These are phyloP conservation scores for Golubevia sp. DNA, from an alignment of 1,284 basidiomycete genomes.

Conservation along the genomic window DNA sequence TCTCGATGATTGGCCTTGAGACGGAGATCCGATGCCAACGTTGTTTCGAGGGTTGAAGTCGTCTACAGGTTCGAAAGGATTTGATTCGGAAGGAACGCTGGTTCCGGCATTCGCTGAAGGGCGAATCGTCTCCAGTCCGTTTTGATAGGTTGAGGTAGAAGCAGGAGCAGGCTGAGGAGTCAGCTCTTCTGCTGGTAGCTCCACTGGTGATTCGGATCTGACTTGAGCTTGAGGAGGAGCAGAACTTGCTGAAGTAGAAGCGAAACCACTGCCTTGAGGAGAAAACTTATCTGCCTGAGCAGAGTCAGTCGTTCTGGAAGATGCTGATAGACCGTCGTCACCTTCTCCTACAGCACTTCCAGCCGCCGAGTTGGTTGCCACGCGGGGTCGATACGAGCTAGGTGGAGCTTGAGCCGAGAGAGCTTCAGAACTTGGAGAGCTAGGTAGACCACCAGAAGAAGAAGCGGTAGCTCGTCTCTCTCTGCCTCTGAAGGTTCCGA, in stretches of 20 bases:
- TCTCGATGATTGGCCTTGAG: not conserved
- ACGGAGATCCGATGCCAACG: too few relatives aligned
- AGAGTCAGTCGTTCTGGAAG: not conserved
- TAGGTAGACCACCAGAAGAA: not conserved
- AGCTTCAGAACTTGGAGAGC: not conserved
- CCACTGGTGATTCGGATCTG: not conserved
- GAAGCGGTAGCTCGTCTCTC: conserved; percentile 16
- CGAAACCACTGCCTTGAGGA: not conserved
- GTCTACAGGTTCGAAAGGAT: too few relatives aligned
- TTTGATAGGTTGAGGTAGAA: not conserved
- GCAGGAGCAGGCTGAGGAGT: not conserved
- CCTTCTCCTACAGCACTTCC: not conserved
- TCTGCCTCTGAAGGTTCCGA: conserved; percentile 28
- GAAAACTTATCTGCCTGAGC: not conserved
- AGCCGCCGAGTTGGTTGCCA: not conserved
- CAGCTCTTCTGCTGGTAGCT: not conserved
- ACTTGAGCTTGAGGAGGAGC: not conserved
- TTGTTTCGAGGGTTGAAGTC: too few relatives aligned
- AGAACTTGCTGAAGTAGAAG: not conserved
- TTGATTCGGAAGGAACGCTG: not conserved
- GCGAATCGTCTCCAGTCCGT: not conserved
- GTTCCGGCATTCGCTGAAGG: not conserved
- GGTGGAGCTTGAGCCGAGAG: not conserved
- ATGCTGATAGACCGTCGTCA: not conserved
- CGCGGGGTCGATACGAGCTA: not conserved